A percentile compares a stretch with the other conserved stretches of the same genome.
Conservation (phyloP, 495 filamentous ascomycete species). For the Hypoxylon trugodes region DNA sequence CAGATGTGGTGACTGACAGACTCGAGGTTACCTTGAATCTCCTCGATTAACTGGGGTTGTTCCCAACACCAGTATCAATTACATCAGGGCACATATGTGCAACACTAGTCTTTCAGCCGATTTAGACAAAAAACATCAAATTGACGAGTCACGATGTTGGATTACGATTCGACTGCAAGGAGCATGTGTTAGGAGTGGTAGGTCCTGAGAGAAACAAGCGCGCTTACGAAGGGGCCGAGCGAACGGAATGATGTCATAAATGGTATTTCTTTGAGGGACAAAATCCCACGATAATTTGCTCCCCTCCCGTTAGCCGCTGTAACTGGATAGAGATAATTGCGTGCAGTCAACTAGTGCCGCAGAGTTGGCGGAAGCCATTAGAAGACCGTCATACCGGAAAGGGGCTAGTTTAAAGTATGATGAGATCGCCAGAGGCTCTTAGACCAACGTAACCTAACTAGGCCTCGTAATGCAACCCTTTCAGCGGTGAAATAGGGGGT, state of each 20-base stretch:
- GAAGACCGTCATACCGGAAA: conserved; percentile 13
- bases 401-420: conserved; percentile 29
- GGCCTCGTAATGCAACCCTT: conserved; percentile 10
- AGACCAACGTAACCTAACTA: conserved; percentile 8
- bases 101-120: conserved; percentile 11
- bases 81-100: neutral
- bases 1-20: conserved; percentile 2
- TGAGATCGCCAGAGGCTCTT: conserved; percentile 38
- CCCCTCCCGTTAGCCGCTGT: neutral
- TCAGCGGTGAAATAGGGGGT: conserved; percentile 13
- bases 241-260: conserved; percentile 32
- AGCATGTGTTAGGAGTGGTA: conserved; percentile 27
- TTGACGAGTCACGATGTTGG: conserved; percentile 27
- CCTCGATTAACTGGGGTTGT: neutral
- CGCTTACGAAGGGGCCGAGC: conserved; percentile 20
- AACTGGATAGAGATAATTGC: conserved; percentile 8
- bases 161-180: conserved; percentile 10
- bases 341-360: conserved; percentile 10
- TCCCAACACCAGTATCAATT: conserved; percentile 6
- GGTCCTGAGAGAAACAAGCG: conserved; percentile 15
- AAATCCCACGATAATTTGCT: conserved; percentile 26
- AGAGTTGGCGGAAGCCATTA: conserved; percentile 9
- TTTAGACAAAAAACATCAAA: neutral
- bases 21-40: neutral
- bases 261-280: neutral